Evolutionary conservation across 768 basidiomycete species (phyloP).

Genomic region (Russula sp.): DNA sequence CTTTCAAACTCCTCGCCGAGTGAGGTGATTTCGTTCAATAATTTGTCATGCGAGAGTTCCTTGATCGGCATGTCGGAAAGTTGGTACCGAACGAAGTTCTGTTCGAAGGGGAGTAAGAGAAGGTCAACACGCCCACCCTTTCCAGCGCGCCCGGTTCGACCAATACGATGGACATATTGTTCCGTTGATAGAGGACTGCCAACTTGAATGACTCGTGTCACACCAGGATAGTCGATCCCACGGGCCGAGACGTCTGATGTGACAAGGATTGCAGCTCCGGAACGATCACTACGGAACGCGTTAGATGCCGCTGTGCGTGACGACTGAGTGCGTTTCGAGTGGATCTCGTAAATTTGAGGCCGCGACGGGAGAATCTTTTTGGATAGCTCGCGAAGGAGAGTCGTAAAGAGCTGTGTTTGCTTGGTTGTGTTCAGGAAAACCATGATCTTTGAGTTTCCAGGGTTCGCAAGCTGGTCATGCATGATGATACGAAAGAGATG

Average conservation of each 20-base stretch:
- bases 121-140: slow-evolving; percentile 70
- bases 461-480: slow-evolving; percentile 79
- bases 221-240: slow-evolving; percentile 85
- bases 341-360: slow-evolving; percentile 73
- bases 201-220: slow-evolving; percentile 88
- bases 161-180: slow-evolving; percentile 83
- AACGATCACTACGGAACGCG: slow-evolving; percentile 53
- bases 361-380: slow-evolving; percentile 49
- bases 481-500: slow-evolving; percentile 77
- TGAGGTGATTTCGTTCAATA: slow-evolving; percentile 45
- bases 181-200: slow-evolving; percentile 70
- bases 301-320: slow-evolving; percentile 56
- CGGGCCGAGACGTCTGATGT: slow-evolving; percentile 88
- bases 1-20: slow-evolving; percentile 51
- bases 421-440: slow-evolving; percentile 86
- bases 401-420: slow-evolving; percentile 72
- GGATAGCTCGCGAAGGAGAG: slow-evolving; percentile 53
- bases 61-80: slow-evolving; percentile 69
- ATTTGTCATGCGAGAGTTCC: slow-evolving; percentile 48
- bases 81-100: slow-evolving; percentile 59
- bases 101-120: slow-evolving; percentile 77
- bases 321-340: slow-evolving; percentile 68
- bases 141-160: slow-evolving; percentile 73
- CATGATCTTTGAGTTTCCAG: slow-evolving; percentile 67
- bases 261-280: slow-evolving; percentile 62